These are phyloP conservation scores for Populus trichocarpa DNA, from an alignment of 441 rosid species.

Conservation along the genomic window DNA sequence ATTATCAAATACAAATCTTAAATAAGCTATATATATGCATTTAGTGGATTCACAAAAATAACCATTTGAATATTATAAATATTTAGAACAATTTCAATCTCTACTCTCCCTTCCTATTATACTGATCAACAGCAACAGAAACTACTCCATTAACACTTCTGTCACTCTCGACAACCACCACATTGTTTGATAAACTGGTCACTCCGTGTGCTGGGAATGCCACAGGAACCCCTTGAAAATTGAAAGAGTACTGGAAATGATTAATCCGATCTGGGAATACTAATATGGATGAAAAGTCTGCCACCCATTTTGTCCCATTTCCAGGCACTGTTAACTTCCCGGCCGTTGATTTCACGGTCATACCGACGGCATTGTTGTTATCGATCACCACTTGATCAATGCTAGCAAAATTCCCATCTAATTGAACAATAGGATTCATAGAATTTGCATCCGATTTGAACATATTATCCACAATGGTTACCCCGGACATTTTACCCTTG, in stretches of 20 bases:
- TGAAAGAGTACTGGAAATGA: constrained; percentile 56
- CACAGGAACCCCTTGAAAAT: constrained; percentile 8
- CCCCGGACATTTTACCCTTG: constrained; percentile 39
- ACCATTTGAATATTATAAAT: too few species aligned
- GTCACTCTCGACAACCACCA: constrained; percentile 57
- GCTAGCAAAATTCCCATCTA: constrained; percentile 42
- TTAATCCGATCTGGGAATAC: constrained; percentile 56
- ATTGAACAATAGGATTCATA: constrained; percentile 31
- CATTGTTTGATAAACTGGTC: constrained; percentile 45
- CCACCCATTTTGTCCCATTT: constrained; percentile 58
- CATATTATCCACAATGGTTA: constrained; percentile 49
- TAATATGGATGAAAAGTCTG: constrained; percentile 46
- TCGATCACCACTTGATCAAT: constrained; percentile 57
- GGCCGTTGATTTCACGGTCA: constrained; percentile 50
- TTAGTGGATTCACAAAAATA: too few species aligned
- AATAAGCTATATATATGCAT: too few species aligned
- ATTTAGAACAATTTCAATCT: not conserved
- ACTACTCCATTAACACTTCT: constrained; percentile 40
- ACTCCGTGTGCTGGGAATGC: constrained; percentile 34
- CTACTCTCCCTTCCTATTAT: constrained; percentile 27
- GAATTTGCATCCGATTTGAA: constrained; percentile 29
- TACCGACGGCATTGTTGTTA: constrained; percentile 48
- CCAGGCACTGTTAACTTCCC: constrained; percentile 40
- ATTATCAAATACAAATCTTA: too few species aligned
- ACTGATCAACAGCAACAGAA: constrained; percentile 58